Percentiles rank a stretch among this genome's conserved stretches.
Conservation (phyloP, 106 monocot species). For the Triglochin maritima region DNA sequence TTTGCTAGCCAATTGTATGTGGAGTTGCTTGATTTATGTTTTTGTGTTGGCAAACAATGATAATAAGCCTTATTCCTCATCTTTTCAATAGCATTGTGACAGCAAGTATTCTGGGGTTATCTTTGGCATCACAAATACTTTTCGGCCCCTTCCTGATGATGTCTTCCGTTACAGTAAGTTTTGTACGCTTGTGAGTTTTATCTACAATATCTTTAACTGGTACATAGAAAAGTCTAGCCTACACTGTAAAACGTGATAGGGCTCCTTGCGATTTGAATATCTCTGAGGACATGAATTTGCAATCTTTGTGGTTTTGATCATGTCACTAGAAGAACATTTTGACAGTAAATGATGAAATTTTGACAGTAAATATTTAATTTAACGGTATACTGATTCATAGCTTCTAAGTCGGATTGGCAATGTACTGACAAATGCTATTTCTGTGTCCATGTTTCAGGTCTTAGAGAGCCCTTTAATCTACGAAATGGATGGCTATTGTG, state of each 20-base stretch:
- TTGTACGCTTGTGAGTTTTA: neutral
- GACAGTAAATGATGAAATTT: too few relatives aligned
- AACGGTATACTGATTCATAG: neutral
- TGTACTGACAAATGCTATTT: neutral
- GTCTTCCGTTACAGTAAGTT: constrained; percentile 66
- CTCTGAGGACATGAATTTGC: too few relatives aligned
- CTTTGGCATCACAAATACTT: constrained; percentile 72
- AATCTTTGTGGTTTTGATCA: neutral
- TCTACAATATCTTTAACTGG: too few relatives aligned
- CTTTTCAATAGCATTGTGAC: constrained; percentile 37
- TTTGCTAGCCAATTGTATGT: constrained; percentile 70
- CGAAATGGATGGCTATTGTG: constrained; percentile 81
- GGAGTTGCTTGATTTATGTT: neutral
- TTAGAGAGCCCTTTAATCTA: constrained; percentile 63
- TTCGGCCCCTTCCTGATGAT: constrained; percentile 73
- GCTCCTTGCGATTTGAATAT: neutral
- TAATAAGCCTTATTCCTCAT: neutral
- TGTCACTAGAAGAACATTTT: too few relatives aligned
- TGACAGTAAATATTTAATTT: too few relatives aligned
- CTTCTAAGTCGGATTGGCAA: too few relatives aligned
- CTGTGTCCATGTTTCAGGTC: constrained; percentile 33
- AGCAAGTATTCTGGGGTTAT: constrained; percentile 65
- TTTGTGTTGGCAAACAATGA: neutral
- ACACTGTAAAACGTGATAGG: neutral
- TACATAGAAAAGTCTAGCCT: neutral